phyloP scores from a whole-genome alignment of 169 alveolate genomes.

The Cyclospora cayetanensis region DNA sequence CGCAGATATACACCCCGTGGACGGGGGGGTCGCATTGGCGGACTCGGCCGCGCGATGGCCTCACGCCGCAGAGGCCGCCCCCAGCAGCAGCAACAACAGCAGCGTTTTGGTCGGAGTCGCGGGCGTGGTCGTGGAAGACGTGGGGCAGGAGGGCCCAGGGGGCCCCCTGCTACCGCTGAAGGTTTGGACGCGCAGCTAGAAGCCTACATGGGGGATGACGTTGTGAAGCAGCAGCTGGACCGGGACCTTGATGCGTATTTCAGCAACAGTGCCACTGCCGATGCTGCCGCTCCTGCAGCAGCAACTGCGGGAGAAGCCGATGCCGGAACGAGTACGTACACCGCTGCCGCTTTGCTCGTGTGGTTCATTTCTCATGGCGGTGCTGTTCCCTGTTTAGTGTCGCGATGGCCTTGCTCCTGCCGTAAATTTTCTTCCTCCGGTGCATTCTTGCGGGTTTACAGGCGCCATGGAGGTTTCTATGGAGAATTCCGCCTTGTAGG shows the following conservation, averaged over 20 bases:
- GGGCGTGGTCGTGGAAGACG: not conserved
- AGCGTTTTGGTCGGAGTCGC: not conserved
- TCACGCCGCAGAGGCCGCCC: conserved; percentile 19
- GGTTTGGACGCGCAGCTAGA: conserved; percentile 42
- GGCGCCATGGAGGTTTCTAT: conserved; percentile 46
- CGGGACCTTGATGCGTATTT: conserved; percentile 23
- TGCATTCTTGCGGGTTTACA: not conserved
- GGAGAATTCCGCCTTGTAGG: conserved; percentile 7
- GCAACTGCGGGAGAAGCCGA: not conserved
- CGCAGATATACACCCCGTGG: not conserved
- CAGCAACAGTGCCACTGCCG: not conserved
- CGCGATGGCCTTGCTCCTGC: no score
- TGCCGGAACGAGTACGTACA: conserved; percentile 2
- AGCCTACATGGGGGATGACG: conserved; percentile 38
- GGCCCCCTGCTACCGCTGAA: not conserved
- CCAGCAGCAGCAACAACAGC: conserved; percentile 19
- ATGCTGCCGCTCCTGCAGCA: conserved; percentile 14
- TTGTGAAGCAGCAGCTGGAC: conserved; percentile 9
- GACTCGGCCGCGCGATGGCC: conserved; percentile 28
- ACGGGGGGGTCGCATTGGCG: not conserved
- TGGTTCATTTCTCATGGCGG: not conserved
- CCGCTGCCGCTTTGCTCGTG: conserved; percentile 16
- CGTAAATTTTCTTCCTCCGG: not conserved
- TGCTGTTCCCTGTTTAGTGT: no score
- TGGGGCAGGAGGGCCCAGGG: not conserved